Percentiles rank a stretch among this genome's conserved stretches.
These are phyloP conservation scores for Coprinopsis strossmayeri DNA, from an alignment of 768 basidiomycete genomes.

Conservation along the genomic window DNA sequence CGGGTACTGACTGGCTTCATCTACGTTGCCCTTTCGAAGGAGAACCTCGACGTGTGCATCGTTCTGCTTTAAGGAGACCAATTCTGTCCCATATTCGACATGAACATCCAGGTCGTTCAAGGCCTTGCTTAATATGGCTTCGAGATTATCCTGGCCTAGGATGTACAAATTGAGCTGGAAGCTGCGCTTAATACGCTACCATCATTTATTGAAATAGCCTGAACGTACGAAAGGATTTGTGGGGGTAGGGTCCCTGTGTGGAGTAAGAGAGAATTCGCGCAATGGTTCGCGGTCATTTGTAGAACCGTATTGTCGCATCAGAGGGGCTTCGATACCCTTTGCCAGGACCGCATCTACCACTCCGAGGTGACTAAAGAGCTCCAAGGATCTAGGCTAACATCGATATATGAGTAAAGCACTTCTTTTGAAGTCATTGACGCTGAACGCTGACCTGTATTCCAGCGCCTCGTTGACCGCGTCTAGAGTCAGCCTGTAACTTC, in stretches of 20 bases:
- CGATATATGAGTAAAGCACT: too few relatives aligned
- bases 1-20: conserved; percentile 23
- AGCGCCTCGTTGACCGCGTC: conserved; percentile 13
- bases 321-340: conserved; percentile 16
- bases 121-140: conserved; percentile 29
- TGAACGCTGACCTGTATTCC: conserved; percentile 9
- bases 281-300: conserved; percentile 21
- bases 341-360: conserved; percentile 30
- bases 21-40: conserved; percentile 17
- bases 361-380: conserved; percentile 35
- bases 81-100: conserved; percentile 39
- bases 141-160: conserved; percentile 30
- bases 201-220: too few relatives aligned
- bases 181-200: too few relatives aligned
- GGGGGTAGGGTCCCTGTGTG: conserved; percentile 22
- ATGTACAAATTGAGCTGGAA: conserved; percentile 25
- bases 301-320: conserved; percentile 28
- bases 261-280: conserved; percentile 28
- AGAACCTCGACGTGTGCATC: conserved; percentile 27
- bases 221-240: conserved; percentile 26
- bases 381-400: conserved; percentile 39
- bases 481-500: conserved; percentile 5
- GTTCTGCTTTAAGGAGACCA: conserved; percentile 34
- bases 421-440: too few relatives aligned
- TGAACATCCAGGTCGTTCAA: conserved; percentile 24